Base-by-base conservation (phyloP, 164 flowering plant species). In the Litsea cubeba region DNA sequence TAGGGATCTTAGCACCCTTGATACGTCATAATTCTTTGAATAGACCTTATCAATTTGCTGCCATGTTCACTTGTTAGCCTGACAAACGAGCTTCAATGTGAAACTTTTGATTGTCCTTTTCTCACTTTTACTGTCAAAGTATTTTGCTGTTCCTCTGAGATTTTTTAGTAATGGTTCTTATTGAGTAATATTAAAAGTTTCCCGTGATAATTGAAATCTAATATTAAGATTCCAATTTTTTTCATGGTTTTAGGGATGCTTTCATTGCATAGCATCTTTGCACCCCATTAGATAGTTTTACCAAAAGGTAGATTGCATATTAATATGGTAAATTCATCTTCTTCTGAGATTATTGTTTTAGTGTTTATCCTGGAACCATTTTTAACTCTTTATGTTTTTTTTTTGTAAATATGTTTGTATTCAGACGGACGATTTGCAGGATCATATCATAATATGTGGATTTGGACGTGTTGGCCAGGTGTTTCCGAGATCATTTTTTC, bases 381-480 rank as follows among this genome's bases (percentile, higher is more conserved):
- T 12, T 25, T 22, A 25, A 22, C 24, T 24, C 28, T 26, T 30
- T 30, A n/a, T 68, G 1, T 68, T 4, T 70, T 70, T 17, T 1
- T 12, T 70, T 26, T 51, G 6, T 70, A 51, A 51, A 24, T 23
- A 6, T 76, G 62, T 20, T 76, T 74, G 74, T 72, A 54, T 81
- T 46, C 91, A 96, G 99, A 96, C 99, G 8, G 99, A 96, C 86
- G 99, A 96, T 83, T 86, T 96, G 82, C 99, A 92, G 87, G 99
- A 82, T 85, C 99, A 96, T 87, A 96, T 96, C n/a, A 92, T 96
- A 69, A 84, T 96, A 50, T 96, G 99, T 85, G 99, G 99, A 76
- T 96, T 96, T 85, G 99, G 99, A 84, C 98, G 99, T 73, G 97
- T 96, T 76, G 99, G 99, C 72, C 99, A 96, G 99, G 99, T 96